Conservation (phyloP, 257 asterid species). For the Solanum commersonii region DNA sequence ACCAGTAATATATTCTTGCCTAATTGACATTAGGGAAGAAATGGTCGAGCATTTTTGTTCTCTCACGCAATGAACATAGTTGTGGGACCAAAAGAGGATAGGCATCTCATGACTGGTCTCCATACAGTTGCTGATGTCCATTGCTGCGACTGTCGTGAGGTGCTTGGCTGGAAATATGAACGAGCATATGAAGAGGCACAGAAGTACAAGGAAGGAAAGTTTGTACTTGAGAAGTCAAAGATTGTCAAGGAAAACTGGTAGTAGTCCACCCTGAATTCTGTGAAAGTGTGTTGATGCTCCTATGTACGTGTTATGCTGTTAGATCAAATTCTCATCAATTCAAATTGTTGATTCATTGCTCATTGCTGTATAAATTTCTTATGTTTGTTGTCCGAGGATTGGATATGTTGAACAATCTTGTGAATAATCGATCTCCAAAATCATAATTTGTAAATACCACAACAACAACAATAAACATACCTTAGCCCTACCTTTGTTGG, state of each 20-base stretch:
- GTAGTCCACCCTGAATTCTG: background rate
- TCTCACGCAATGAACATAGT: slow-evolving; percentile 29
- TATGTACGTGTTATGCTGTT: background rate
- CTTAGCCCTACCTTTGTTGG: background rate
- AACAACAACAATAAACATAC: background rate
- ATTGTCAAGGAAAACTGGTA: slow-evolving; percentile 19
- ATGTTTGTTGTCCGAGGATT: background rate
- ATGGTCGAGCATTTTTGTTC: slow-evolving; percentile 32
- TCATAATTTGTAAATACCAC: background rate
- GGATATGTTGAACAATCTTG: background rate
- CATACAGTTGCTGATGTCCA: slow-evolving; percentile 31
- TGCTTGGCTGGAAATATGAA: slow-evolving; percentile 39
- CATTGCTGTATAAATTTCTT: background rate
- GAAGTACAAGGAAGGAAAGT: slow-evolving; percentile 40
- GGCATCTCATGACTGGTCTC: slow-evolving; percentile 28
- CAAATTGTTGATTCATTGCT: background rate
- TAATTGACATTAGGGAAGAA: slow-evolving; percentile 20
- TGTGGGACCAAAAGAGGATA: slow-evolving; percentile 28
- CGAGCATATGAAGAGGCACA: slow-evolving; percentile 24
- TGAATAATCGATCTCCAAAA: background rate
- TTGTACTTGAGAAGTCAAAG: slow-evolving; percentile 21
- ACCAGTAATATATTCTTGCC: background rate
- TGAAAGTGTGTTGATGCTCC: background rate
- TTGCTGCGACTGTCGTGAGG: slow-evolving; percentile 28
- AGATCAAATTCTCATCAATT: background rate